phyloP scores from a whole-genome alignment of 1,284 basidiomycete genomes.

The Trichosporon coremiiforme region DNA sequence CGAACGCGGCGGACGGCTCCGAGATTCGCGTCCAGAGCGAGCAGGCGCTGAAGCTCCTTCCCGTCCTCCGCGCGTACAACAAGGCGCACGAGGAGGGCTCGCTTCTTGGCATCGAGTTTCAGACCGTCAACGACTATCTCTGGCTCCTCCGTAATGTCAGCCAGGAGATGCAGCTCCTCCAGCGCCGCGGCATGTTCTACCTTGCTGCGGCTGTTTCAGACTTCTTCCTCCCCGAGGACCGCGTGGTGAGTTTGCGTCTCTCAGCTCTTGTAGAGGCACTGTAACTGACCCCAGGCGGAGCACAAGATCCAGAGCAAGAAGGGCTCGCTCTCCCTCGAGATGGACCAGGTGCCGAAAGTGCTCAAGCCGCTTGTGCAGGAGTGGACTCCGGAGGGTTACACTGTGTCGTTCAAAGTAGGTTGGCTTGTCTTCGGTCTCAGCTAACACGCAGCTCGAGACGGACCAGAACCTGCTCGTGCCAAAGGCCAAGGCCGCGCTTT shows the following conservation, averaged over 20 bases:
- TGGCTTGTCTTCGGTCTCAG: background rate
- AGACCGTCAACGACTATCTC: constrained; percentile 94
- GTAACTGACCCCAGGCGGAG: constrained; percentile 68
- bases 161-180: constrained; percentile 62
- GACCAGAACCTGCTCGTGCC: constrained; percentile 80
- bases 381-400: constrained; percentile 88
- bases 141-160: constrained; percentile 85
- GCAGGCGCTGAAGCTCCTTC: constrained; percentile 66
- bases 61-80: constrained; percentile 81
- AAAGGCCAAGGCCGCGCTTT: constrained; percentile 82
- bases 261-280: background rate
- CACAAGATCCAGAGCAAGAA: constrained; percentile 98
- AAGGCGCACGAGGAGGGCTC: constrained; percentile 70
- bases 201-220: constrained; percentile 97
- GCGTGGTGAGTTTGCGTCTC: constrained; percentile 70
- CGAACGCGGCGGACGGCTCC: background rate
- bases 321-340: constrained; percentile 87
- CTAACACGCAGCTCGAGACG: constrained; percentile 78
- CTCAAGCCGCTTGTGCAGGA: constrained; percentile 88
- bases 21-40: constrained; percentile 63
- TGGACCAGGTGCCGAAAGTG: constrained; percentile 99
- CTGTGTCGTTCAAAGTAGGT: constrained; percentile 92
- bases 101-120: constrained; percentile 84
- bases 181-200: constrained; percentile 84
- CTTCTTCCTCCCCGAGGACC: constrained; percentile 90